Evolutionary conservation across 2,329 filamentous ascomycete genomes (phyloP).

Genomic region (Dothiorella sarmentorum): DNA sequence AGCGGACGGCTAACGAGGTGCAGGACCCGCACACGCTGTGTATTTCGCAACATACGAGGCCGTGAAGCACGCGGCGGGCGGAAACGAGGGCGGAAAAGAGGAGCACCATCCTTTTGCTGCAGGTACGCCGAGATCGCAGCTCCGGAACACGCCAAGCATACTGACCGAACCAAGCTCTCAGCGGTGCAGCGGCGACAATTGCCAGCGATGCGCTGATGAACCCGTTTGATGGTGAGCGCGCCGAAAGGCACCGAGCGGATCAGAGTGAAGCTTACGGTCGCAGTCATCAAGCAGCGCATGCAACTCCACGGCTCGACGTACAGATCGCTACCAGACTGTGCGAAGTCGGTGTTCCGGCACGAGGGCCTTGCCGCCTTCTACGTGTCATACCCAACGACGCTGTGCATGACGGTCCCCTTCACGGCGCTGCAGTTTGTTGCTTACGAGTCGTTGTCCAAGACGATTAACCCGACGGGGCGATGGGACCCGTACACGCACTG

Average conservation of each 20-base stretch:
- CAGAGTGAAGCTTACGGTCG: conserved; percentile 22
- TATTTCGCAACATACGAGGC: conserved; percentile 98
- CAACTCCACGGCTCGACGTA: conserved; percentile 96
- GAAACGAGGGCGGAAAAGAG: conserved; percentile 80
- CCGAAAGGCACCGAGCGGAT: neutral
- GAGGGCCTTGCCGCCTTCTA: conserved; percentile 94
- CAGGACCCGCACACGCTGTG: conserved; percentile 93
- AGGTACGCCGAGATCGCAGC: conserved; percentile 52
- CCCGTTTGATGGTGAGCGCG: conserved; percentile 81
- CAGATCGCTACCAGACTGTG: conserved; percentile 81
- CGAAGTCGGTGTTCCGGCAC: conserved; percentile 76
- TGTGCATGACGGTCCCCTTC: conserved; percentile 98
- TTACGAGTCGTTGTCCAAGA: conserved; percentile 93
- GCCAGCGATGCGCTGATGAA: conserved; percentile 99
- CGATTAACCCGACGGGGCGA: conserved; percentile 78
- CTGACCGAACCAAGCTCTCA: conserved; percentile 63
- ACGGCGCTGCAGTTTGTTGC: conserved; percentile 96
- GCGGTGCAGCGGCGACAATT: conserved; percentile 91
- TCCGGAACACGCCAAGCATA: conserved; percentile 12
- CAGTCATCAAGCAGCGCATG: conserved; percentile 99
- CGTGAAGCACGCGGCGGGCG: conserved; percentile 93
- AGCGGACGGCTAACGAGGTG: conserved; percentile 27
- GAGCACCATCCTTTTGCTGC: conserved; percentile 91
- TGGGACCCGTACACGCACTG: conserved; percentile 96
- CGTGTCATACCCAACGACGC: conserved; percentile 94